Evolutionary conservation across 2,329 filamentous ascomycete genomes (phyloP).

Genomic region (Nemania serpens): DNA sequence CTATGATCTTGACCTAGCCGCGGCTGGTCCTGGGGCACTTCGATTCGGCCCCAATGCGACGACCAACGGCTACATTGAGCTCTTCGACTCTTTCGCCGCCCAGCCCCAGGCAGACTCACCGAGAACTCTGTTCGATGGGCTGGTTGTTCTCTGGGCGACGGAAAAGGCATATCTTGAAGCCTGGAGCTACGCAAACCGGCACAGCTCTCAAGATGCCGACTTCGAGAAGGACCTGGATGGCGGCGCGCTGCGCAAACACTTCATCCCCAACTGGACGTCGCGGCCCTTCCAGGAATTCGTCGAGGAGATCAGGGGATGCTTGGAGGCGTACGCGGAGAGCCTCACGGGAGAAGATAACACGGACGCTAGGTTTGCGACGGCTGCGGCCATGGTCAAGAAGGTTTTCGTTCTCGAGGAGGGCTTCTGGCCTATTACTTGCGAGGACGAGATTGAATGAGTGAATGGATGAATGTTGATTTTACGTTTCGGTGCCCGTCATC

Average conservation of each 20-base stretch:
- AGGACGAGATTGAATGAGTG: background rate
- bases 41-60: slow-evolving; percentile 33
- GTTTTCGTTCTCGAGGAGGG: slow-evolving; percentile 60
- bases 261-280: slow-evolving; percentile 73
- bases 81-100: slow-evolving; percentile 39
- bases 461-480: background rate
- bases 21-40: slow-evolving; percentile 20
- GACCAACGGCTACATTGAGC: slow-evolving; percentile 36
- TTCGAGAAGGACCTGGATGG: slow-evolving; percentile 61
- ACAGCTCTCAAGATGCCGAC: slow-evolving; percentile 38
- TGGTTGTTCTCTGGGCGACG: slow-evolving; percentile 78
- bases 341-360: slow-evolving; percentile 39
- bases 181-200: slow-evolving; percentile 57
- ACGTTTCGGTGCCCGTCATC: background rate
- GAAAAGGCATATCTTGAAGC: slow-evolving; percentile 67
- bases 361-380: slow-evolving; percentile 45
- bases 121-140: slow-evolving; percentile 61
- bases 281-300: slow-evolving; percentile 60
- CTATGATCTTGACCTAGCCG: slow-evolving; percentile 36
- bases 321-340: slow-evolving; percentile 37
- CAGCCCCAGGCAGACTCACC: slow-evolving; percentile 5
- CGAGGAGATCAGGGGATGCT: slow-evolving; percentile 44
- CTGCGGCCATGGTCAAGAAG: slow-evolving; percentile 52
- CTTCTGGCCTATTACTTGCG: slow-evolving; percentile 58
- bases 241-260: slow-evolving; percentile 65